Evolutionary conservation across 2,329 filamentous ascomycete genomes (phyloP).

Genomic region (Pochonia chlamydosporia): DNA sequence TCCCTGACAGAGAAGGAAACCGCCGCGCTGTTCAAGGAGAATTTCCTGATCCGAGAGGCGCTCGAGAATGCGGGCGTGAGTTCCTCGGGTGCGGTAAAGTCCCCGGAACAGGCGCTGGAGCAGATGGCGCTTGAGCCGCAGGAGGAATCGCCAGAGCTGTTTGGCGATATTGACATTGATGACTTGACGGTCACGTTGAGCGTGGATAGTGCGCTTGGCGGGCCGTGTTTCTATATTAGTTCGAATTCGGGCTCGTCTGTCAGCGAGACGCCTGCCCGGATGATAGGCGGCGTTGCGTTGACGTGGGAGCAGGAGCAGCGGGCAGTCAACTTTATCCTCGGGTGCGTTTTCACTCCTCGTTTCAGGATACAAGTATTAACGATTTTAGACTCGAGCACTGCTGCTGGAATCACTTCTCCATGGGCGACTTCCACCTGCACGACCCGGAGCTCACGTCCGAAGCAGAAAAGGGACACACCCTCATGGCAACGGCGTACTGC

Average conservation of each 20-base stretch:
- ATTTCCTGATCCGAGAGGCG: slow-evolving; percentile 33
- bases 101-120: background rate
- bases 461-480: slow-evolving; percentile 31
- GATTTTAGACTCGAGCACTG: slow-evolving; percentile 41
- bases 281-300: slow-evolving; percentile 20
- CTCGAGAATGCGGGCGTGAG: slow-evolving; percentile 22
- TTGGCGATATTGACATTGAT: slow-evolving; percentile 29
- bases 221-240: slow-evolving; percentile 38
- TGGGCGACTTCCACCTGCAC: slow-evolving; percentile 32
- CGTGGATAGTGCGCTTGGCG: slow-evolving; percentile 33
- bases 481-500: slow-evolving; percentile 39
- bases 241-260: slow-evolving; percentile 16
- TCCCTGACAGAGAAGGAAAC: slow-evolving; percentile 34
- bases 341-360: slow-evolving; percentile 29
- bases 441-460: slow-evolving; percentile 18
- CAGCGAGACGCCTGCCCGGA: slow-evolving; percentile 13
- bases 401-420: slow-evolving; percentile 44
- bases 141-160: slow-evolving; percentile 18
- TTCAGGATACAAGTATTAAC: slow-evolving; percentile 2
- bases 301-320: slow-evolving; percentile 35
- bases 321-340: slow-evolving; percentile 48
- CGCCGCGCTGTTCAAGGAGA: slow-evolving; percentile 31
- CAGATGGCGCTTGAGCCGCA: slow-evolving; percentile 7
- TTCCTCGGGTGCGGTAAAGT: background rate
- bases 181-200: slow-evolving; percentile 35